Base-by-base conservation (phyloP, 805 yeast species). In the Maudiozyma barnettii region DNA sequence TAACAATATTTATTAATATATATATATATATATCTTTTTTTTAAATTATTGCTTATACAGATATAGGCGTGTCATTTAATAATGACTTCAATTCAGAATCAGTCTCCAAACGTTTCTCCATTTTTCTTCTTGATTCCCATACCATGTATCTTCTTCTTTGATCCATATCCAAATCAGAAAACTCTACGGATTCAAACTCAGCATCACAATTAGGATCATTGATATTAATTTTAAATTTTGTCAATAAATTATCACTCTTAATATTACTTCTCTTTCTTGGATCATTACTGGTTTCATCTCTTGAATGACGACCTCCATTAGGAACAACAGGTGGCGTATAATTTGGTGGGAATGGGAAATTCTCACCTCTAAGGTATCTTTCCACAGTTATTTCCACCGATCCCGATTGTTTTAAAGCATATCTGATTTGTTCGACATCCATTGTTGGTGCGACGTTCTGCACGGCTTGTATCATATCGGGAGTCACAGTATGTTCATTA, bases 361-460 rank as follows among this genome's bases (percentile, higher is more conserved):
- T 64, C 10, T 82, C 82, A 36, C 73, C 77, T 45, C 75, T 74
- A 60, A 90, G 71, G 52, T 76, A 81, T 40, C 80, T 74, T 46
- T 88, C 87, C 12, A 88, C 81, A 0, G 97, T 88, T 8, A 65
- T 75, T 62, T 86, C 88, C 1, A 90, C 90, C 10, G 84, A 80
- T 0, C 93, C 91, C 0, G 91, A 77, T 49, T 77, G 71, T 58
- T 82, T 80, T 51, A 91, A 73, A 58, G 85, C 95, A 51, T 72
- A 72, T 51, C 81, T 72, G 49, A 91, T 87, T 60, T 84, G 93
- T 7, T 77, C 87, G 3, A 67, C 73, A 1, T 85, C 72, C 36
- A 85, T 67, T 20, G 72, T 71, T 2, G 97, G 96, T 0, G 89
- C 95, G 45, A 90, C 72, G 40, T 87, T 78, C 54, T 81, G 85